Conservation (phyloP, 192 early-diverging fungal species). For the Piromyces sp. region DNA sequence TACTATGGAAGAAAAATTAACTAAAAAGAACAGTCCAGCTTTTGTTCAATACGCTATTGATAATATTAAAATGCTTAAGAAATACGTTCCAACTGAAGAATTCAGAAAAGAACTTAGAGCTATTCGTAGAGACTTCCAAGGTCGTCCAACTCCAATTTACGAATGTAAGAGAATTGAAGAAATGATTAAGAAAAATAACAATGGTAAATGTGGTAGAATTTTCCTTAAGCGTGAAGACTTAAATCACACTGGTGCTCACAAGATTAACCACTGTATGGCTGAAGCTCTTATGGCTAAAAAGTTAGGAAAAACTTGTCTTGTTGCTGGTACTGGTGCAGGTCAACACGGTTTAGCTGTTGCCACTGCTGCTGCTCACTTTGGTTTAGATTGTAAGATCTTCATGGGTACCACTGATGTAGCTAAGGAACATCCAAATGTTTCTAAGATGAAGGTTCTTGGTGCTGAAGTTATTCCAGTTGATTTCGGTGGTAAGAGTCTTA, state of each 20-base stretch:
- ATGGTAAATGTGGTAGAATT: background rate
- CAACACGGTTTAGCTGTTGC: background rate
- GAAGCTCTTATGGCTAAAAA: background rate
- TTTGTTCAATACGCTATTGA: background rate
- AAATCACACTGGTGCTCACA: background rate
- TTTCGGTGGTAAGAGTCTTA: background rate
- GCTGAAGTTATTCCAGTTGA: background rate
- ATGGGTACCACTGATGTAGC: background rate
- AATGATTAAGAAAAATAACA: background rate
- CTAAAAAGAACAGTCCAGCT: background rate
- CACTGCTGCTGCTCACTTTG: background rate
- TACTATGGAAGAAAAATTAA: background rate
- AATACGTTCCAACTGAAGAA: background rate
- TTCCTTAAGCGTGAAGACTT: background rate
- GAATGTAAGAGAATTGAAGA: background rate
- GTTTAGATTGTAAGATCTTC: background rate
- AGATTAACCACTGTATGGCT: background rate
- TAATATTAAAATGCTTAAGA: background rate
- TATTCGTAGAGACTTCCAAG: background rate
- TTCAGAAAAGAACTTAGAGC: background rate
- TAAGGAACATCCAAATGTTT: background rate
- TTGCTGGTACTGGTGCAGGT: background rate
- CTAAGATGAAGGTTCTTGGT: background rate
- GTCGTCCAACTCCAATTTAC: background rate
- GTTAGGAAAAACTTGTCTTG: background rate